Evolutionary conservation across 2,329 filamentous ascomycete genomes (phyloP).

Genomic region (Metarhizium guizhouense): DNA sequence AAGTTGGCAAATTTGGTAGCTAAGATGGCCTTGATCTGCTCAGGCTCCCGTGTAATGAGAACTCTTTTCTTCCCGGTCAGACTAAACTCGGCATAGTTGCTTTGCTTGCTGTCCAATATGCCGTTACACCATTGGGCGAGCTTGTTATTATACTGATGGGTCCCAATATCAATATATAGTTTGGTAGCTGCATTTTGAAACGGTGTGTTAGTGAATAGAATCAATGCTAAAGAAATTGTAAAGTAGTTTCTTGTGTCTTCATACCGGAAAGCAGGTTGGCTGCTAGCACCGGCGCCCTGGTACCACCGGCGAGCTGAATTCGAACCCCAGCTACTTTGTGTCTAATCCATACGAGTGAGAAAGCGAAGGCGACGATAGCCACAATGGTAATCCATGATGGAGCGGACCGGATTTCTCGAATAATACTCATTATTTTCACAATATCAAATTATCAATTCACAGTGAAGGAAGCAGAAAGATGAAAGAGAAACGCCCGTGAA

Average conservation of each 20-base stretch:
- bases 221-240: background rate
- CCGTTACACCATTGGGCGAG: conserved; percentile 11
- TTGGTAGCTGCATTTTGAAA: conserved; percentile 6
- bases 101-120: conserved; percentile 6
- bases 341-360: conserved; percentile 13
- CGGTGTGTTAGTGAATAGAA: background rate
- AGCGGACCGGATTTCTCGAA: background rate
- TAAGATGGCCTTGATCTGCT: conserved; percentile 48
- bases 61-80: conserved; percentile 16
- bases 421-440: background rate
- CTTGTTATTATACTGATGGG: conserved; percentile 10
- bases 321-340: conserved; percentile 15
- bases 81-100: conserved; percentile 13
- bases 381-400: background rate
- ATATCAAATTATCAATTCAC: background rate
- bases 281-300: conserved; percentile 22
- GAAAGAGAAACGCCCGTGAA: background rate
- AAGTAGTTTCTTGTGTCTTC: background rate
- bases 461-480: background rate
- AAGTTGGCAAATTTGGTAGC: conserved; percentile 48
- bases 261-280: conserved; percentile 25
- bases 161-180: conserved; percentile 12
- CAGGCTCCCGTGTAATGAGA: conserved; percentile 41
- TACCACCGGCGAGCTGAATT: conserved; percentile 23
- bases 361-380: conserved; percentile 5